A percentile compares a stretch with the other conserved stretches of the same genome.
Conservation (phyloP, 495 filamentous ascomycete species). For the Glarea lozoyensis region DNA sequence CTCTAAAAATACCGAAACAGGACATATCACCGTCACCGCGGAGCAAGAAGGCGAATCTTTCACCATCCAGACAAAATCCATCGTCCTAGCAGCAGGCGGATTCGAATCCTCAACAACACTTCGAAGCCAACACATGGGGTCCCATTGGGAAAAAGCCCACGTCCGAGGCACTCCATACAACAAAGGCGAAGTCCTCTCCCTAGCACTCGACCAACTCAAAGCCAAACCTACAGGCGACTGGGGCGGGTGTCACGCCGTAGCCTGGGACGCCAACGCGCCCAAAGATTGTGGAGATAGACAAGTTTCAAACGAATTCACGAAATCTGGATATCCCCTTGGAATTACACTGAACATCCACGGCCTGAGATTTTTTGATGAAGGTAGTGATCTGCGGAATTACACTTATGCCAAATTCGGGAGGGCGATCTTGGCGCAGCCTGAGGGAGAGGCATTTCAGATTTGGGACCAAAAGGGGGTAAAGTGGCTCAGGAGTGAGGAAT, state of each 20-base stretch:
- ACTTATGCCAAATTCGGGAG: constrained; percentile 55
- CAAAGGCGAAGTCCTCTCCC: constrained; percentile 41
- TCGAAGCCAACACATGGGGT: constrained; percentile 48
- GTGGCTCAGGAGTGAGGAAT: constrained; percentile 49
- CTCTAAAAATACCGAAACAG: constrained; percentile 26
- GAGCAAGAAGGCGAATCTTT: constrained; percentile 19
- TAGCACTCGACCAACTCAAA: constrained; percentile 37
- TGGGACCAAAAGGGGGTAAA: constrained; percentile 42
- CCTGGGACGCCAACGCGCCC: constrained; percentile 53
- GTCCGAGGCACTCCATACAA: constrained; percentile 56
- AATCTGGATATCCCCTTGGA: constrained; percentile 56
- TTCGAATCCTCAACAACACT: constrained; percentile 50
- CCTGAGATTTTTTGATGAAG: constrained; percentile 54
- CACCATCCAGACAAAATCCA: constrained; percentile 27
- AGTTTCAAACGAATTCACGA: constrained; percentile 55
- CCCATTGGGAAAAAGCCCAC: constrained; percentile 49
- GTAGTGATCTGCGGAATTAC: constrained; percentile 51
- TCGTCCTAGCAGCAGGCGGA: constrained; percentile 52
- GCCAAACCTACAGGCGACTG: constrained; percentile 47
- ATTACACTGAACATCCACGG: constrained; percentile 52
- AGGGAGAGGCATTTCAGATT: constrained; percentile 49
- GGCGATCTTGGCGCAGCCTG: constrained; percentile 45
- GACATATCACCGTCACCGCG: constrained; percentile 29
- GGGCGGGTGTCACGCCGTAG: constrained; percentile 51
- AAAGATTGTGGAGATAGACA: constrained; percentile 38